Evolutionary conservation across 345 rosid species (phyloP), one percentile per base, ranked within the genome.

Genomic region (Arabis hirsuta): DNA sequence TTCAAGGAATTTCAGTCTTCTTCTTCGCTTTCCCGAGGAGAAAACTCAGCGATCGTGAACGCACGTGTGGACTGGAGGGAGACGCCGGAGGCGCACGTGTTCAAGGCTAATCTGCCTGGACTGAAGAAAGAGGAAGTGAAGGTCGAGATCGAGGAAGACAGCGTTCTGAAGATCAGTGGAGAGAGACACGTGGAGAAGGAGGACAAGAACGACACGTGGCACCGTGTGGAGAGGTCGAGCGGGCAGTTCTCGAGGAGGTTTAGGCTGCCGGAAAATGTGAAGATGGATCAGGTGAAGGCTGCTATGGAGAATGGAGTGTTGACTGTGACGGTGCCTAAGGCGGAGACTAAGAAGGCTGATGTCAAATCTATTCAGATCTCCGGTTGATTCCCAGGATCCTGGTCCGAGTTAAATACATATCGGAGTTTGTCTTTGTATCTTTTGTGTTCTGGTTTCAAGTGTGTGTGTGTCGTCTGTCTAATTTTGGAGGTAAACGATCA

Each of bases 281-380:
- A 78, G 62, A 67, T 73, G 74, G 79, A 81, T 24, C 65, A 81
- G 58, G 73, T 83, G 0, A 84, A 81, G 7, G 90, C 90, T 3
- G 74, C 71, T n/a, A 82, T 82, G 86, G 88, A 86, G 79, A 84
- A 79, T 2, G 88, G 90, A 6, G 84, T 84, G n/a, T 73, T 86
- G 48, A 79, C 81, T 19, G 81, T 86, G 4, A 65, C 82, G 1
- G 86, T 84, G 22, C 86, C 90, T 0, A 82, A 81, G 61, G 71
- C 38, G n/a, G 78, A 80, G 75, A 75, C 12, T 0, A 73, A 78
- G 78, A 78, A 78, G 7, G 5, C 77, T 43, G 76, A 71, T 14
- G 82, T 79, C 2, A 88, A 74, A 69, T 61, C 86, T 41, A 76
- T 86, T 32, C 83, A 88, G 14, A 83, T 88, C 48, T 69, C 84